These are phyloP conservation scores for Cladosporium sp. DNA, from an alignment of 2,329 filamentous ascomycete species.

Conservation along the genomic window DNA sequence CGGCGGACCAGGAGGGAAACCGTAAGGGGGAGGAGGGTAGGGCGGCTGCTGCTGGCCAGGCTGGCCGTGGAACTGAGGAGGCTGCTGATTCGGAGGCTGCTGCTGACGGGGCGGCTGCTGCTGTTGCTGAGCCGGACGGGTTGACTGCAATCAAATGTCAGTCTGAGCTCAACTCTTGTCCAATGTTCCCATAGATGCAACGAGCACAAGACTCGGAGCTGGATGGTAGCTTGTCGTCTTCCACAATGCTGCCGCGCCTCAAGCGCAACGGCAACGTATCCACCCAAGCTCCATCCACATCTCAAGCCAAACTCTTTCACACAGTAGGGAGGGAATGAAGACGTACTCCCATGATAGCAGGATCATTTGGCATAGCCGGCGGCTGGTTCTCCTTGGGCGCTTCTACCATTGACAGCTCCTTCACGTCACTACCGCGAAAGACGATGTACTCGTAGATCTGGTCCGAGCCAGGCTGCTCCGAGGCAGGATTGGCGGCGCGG, in stretches of 20 bases:
- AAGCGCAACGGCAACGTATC: slow-evolving; percentile 54
- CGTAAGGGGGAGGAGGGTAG: slow-evolving; percentile 42
- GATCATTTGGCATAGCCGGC: slow-evolving; percentile 84
- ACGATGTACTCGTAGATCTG: slow-evolving; percentile 98
- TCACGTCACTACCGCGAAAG: slow-evolving; percentile 96
- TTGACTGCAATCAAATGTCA: slow-evolving; percentile 26
- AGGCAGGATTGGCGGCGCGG: slow-evolving; percentile 72
- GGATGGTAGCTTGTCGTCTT: slow-evolving; percentile 99
- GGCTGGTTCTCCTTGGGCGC: slow-evolving; percentile 68
- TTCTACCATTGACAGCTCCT: slow-evolving; percentile 93
- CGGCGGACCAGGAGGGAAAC: slow-evolving; percentile 40
- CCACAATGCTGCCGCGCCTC: slow-evolving; percentile 95
- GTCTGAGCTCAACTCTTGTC: slow-evolving; percentile 13
- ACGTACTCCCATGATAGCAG: slow-evolving; percentile 84
- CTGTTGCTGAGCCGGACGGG: slow-evolving; percentile 26
- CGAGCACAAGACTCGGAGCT: slow-evolving; percentile 73
- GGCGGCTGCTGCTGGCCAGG: slow-evolving; percentile 40
- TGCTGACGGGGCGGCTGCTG: slow-evolving; percentile 27
- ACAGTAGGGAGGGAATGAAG: slow-evolving; percentile 22
- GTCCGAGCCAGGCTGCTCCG: slow-evolving; percentile 81
- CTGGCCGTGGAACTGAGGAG: slow-evolving; percentile 38
- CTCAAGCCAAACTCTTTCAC: slow-evolving; percentile 32
- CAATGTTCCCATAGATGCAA: neutral
- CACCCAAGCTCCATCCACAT: slow-evolving; percentile 70
- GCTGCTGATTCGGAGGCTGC: slow-evolving; percentile 37